phyloP scores from a whole-genome alignment of 2,329 filamentous ascomycete species.

The Parafenestella ontariensis region DNA sequence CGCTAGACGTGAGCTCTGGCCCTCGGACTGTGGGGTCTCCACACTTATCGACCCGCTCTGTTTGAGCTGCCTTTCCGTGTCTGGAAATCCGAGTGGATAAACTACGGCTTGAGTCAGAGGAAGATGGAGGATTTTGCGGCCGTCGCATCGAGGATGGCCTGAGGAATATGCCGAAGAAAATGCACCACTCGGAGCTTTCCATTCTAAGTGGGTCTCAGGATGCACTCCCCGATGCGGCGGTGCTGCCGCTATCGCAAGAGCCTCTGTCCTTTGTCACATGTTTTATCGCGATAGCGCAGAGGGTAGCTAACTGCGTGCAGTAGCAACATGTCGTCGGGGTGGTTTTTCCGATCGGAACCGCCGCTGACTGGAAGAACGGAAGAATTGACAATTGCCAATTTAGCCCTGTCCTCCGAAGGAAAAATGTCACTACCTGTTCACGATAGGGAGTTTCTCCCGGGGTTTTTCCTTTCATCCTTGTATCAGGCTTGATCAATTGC shows the following conservation, averaged over 20 bases:
- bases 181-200: slow-evolving; percentile 13
- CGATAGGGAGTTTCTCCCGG: slow-evolving; percentile 1
- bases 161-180: slow-evolving; percentile 14
- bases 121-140: neutral
- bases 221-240: slow-evolving; percentile 14
- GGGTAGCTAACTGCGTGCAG: slow-evolving; percentile 7
- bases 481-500: neutral
- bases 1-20: slow-evolving; percentile 13
- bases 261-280: slow-evolving; percentile 13
- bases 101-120: slow-evolving; percentile 6
- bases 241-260: slow-evolving; percentile 15
- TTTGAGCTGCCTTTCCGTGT: slow-evolving; percentile 7
- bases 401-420: neutral
- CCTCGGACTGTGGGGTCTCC: slow-evolving; percentile 29
- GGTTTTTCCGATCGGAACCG: slow-evolving; percentile 4
- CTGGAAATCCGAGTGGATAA: slow-evolving; percentile 18
- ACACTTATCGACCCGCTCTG: slow-evolving; percentile 12
- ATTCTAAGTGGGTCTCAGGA: neutral
- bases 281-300: slow-evolving; percentile 11
- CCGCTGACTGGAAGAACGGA: slow-evolving; percentile 4
- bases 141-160: slow-evolving; percentile 14
- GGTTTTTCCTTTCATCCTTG: slow-evolving; percentile 4
- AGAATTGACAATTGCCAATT: slow-evolving; percentile 1
- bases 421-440: neutral
- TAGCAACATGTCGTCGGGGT: neutral